A percentile compares a stretch with the other conserved stretches of the same genome.
phyloP scores from a whole-genome alignment of 1,284 basidiomycete species.

The Cutaneotrichosporon cavernicola region DNA sequence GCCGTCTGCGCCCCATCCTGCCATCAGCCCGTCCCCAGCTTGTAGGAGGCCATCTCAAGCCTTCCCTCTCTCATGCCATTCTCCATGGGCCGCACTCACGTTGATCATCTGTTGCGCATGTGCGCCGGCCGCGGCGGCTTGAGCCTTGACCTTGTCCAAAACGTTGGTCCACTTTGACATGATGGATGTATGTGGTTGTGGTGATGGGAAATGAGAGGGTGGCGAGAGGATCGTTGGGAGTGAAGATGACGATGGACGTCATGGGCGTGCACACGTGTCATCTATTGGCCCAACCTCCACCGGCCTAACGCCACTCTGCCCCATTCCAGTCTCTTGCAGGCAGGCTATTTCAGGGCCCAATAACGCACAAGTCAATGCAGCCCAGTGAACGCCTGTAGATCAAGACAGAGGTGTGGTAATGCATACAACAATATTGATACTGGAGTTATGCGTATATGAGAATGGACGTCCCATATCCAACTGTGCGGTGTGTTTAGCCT shows the following conservation, averaged over 20 bases:
- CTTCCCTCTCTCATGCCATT: neutral
- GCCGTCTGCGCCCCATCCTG: slow-evolving; percentile 38
- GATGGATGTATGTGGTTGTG: neutral
- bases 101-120: slow-evolving; percentile 38
- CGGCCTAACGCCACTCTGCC: neutral
- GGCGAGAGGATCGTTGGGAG: neutral
- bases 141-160: slow-evolving; percentile 34
- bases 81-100: slow-evolving; percentile 22
- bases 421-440: slow-evolving; percentile 8
- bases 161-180: slow-evolving; percentile 27
- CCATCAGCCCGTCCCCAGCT: slow-evolving; percentile 5
- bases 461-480: neutral
- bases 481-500: neutral
- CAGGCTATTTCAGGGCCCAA: neutral
- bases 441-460: neutral
- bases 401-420: neutral
- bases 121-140: slow-evolving; percentile 28
- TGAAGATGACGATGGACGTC: neutral
- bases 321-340: neutral
- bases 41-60: neutral
- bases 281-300: neutral
- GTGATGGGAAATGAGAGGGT: neutral
- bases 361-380: neutral
- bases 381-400: neutral
- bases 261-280: slow-evolving; percentile 1